phyloP scores from a whole-genome alignment of 73 alveolate species.

The Stentor coeruleus region DNA sequence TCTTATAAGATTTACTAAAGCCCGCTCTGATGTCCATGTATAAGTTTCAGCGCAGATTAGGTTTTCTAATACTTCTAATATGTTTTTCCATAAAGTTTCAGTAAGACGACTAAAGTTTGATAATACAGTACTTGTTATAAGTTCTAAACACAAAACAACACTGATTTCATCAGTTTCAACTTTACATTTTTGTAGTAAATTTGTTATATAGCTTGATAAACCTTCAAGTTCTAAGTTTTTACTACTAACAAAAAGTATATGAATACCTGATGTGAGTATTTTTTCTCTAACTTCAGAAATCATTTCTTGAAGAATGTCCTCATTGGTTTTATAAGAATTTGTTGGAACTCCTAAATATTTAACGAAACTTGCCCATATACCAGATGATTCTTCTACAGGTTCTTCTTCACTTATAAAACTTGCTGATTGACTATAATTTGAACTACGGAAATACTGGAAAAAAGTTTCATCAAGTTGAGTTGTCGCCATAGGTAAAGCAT shows the following conservation, averaged over 20 bases:
- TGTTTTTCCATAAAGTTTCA: neutral
- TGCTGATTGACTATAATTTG: neutral
- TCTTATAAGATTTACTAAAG: neutral
- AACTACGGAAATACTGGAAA: slow-evolving; percentile 14
- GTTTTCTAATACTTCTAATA: neutral
- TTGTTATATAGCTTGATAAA: neutral
- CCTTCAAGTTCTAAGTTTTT: neutral
- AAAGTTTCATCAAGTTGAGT: neutral
- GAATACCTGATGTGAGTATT: slow-evolving; percentile 1
- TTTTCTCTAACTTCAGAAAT: neutral
- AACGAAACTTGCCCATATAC: neutral
- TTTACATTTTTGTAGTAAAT: neutral
- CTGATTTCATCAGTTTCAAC: slow-evolving; percentile 7
- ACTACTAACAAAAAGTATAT: neutral
- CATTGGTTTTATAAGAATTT: neutral
- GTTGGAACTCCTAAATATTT: slow-evolving; percentile 17
- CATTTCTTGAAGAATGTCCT: neutral
- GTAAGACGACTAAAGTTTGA: neutral
- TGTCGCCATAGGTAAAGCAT: neutral
- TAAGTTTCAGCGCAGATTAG: neutral
- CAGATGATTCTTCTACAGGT: slow-evolving; percentile 18
- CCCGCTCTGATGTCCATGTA: slow-evolving; percentile 8
- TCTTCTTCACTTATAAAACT: slow-evolving; percentile 11
- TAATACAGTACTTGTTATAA: neutral
- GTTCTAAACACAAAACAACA: neutral